phyloP scores from a whole-genome alignment of 331 rosid genomes.

The Quercus phellos region DNA sequence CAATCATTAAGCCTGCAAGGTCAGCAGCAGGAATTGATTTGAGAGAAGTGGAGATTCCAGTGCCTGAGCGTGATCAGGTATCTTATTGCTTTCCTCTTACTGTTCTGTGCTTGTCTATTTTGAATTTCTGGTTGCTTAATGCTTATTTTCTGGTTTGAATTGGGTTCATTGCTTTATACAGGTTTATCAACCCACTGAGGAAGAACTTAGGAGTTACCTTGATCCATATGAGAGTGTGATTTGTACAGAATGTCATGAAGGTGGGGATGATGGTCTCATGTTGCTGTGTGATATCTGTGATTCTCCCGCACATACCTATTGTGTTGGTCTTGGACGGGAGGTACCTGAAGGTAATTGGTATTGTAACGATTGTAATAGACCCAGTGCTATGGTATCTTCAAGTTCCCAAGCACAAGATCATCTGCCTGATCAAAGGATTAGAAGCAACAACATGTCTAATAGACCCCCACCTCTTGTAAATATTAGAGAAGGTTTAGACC shows the following conservation, averaged over 20 bases:
- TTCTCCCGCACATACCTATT: constrained; percentile 90
- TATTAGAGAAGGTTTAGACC: constrained; percentile 58
- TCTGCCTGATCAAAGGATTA: constrained; percentile 41
- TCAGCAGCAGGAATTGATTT: constrained; percentile 53
- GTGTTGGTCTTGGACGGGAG: constrained; percentile 83
- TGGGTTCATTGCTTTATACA: constrained; percentile 25
- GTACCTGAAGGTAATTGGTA: constrained; percentile 96
- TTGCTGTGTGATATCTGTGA: constrained; percentile 86
- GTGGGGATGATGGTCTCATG: constrained; percentile 92
- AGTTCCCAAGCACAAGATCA: constrained; percentile 56
- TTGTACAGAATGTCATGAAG: constrained; percentile 86
- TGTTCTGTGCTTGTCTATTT: constrained; percentile 13
- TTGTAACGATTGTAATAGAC: constrained; percentile 77
- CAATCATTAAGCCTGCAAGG: constrained; percentile 74
- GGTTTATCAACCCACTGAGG: constrained; percentile 96
- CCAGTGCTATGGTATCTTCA: constrained; percentile 68
- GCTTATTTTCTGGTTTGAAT: constrained; percentile 2
- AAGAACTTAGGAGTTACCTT: constrained; percentile 85
- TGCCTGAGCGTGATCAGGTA: constrained; percentile 97
- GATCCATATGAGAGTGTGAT: constrained; percentile 82
- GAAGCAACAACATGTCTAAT: constrained; percentile 36
- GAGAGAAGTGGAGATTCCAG: constrained; percentile 61
- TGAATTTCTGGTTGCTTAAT: constrained; percentile 6
- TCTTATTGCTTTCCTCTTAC: constrained; percentile 4
- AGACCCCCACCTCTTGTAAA: constrained; percentile 38